Conservation (phyloP, 768 basidiomycete species). For the Panus rudis region DNA sequence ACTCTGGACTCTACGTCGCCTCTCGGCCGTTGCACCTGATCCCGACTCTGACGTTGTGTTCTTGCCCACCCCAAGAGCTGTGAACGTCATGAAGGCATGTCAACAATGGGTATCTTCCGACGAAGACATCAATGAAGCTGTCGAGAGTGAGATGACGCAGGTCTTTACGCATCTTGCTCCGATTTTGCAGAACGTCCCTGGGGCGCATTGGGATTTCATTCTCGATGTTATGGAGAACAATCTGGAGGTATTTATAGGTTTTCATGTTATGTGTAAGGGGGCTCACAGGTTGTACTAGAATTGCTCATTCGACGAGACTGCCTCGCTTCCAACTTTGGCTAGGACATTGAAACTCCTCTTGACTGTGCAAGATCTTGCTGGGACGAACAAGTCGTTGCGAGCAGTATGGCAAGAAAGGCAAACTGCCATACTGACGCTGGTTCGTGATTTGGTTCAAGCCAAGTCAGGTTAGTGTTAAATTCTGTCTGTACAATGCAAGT, state of each 20-base stretch:
- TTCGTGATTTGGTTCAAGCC: slow-evolving; percentile 54
- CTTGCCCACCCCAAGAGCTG: slow-evolving; percentile 75
- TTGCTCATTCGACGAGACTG: slow-evolving; percentile 49
- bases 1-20: slow-evolving; percentile 56
- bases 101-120: slow-evolving; percentile 71
- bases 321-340: slow-evolving; percentile 55
- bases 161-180: slow-evolving; percentile 75
- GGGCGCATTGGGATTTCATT: slow-evolving; percentile 88
- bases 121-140: slow-evolving; percentile 64
- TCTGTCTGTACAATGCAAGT: background rate
- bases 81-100: slow-evolving; percentile 81
- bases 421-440: slow-evolving; percentile 42
- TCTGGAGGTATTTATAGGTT: slow-evolving; percentile 57
- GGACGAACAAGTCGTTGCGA: slow-evolving; percentile 67
- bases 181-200: slow-evolving; percentile 79
- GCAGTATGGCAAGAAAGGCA: slow-evolving; percentile 61
- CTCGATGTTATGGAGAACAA: slow-evolving; percentile 86
- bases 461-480: slow-evolving; percentile 35
- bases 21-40: slow-evolving; percentile 69
- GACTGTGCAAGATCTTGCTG: slow-evolving; percentile 59
- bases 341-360: slow-evolving; percentile 64
- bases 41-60: slow-evolving; percentile 76
- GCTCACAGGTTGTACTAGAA: slow-evolving; percentile 32
- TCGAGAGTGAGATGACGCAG: slow-evolving; percentile 71
- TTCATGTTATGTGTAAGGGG: background rate